Evolutionary conservation across 176 grass and related monocot genomes (phyloP).

Genomic region (Bolboschoenus planiculmis): DNA sequence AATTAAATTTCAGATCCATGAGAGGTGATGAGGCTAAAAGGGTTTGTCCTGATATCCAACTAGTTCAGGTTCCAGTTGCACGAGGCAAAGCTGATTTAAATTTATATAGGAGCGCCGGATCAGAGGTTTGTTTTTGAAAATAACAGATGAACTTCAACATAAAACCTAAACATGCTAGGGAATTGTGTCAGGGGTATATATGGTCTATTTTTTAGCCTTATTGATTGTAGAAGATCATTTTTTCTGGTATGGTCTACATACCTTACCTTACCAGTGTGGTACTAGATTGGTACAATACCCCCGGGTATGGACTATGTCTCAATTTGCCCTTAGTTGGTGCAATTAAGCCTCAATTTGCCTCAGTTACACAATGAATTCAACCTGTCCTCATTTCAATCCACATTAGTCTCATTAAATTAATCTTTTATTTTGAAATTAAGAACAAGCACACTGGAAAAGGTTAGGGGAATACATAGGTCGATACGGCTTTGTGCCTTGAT

Average conservation of each 20-base stretch:
- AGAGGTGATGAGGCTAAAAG: conserved; percentile 81
- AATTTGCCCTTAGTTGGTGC: background rate
- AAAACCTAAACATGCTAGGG: background rate
- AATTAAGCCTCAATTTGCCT: background rate
- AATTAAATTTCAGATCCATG: conserved; percentile 59
- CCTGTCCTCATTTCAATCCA: background rate
- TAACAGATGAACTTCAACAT: background rate
- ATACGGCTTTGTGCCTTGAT: background rate
- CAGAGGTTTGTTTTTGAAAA: conserved; percentile 47
- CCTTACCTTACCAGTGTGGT: background rate
- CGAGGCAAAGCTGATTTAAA: conserved; percentile 90
- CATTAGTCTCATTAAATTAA: background rate
- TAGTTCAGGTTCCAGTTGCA: conserved; percentile 87
- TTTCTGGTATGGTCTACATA: background rate
- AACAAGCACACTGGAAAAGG: background rate
- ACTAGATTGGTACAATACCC: background rate
- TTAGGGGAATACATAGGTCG: background rate
- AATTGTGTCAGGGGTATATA: background rate
- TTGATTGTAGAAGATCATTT: background rate
- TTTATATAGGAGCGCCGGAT: conserved; percentile 64
- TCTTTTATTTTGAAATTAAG: background rate
- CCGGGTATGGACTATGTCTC: background rate
- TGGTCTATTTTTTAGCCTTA: background rate
- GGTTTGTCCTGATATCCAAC: conserved; percentile 60
- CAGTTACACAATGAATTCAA: background rate